Conservation (phyloP, 495 filamentous ascomycete species). For the Neurospora tetrasperma region DNA sequence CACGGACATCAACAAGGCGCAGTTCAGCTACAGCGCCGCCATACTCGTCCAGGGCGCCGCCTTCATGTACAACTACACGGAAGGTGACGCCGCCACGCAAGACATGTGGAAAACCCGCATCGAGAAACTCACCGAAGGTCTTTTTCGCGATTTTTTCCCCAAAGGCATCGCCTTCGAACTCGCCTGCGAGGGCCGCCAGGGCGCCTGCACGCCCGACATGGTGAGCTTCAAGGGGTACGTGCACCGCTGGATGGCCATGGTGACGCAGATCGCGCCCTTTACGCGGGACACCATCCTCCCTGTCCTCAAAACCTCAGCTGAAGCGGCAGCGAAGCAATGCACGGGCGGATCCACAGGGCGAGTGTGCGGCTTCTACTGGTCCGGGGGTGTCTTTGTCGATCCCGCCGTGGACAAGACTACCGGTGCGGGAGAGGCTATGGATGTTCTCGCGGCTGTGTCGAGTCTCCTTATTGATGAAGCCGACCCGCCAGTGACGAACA, state of each 20-base stretch:
- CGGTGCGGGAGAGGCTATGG: conserved; percentile 60
- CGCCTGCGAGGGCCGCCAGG: conserved; percentile 52
- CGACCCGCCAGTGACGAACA: conserved; percentile 15
- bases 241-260: conserved; percentile 65
- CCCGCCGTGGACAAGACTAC: conserved; percentile 52
- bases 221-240: conserved; percentile 73
- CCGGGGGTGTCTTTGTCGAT: conserved; percentile 46
- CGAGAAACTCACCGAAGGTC: conserved; percentile 46
- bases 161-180: conserved; percentile 54
- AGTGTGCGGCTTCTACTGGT: conserved; percentile 48
- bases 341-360: conserved; percentile 44
- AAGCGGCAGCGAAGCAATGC: conserved; percentile 58
- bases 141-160: conserved; percentile 47
- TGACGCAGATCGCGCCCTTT: conserved; percentile 60
- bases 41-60: conserved; percentile 64
- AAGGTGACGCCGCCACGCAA: neutral
- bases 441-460: conserved; percentile 52
- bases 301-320: conserved; percentile 48
- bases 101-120: conserved; percentile 48
- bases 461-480: conserved; percentile 34
- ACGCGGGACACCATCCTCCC: conserved; percentile 48
- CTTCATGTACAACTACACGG: conserved; percentile 59
- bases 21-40: conserved; percentile 71
- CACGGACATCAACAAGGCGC: conserved; percentile 46
- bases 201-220: conserved; percentile 62